Conservation (phyloP, 2,329 filamentous ascomycete genomes). For the Kalmusia sp. region DNA sequence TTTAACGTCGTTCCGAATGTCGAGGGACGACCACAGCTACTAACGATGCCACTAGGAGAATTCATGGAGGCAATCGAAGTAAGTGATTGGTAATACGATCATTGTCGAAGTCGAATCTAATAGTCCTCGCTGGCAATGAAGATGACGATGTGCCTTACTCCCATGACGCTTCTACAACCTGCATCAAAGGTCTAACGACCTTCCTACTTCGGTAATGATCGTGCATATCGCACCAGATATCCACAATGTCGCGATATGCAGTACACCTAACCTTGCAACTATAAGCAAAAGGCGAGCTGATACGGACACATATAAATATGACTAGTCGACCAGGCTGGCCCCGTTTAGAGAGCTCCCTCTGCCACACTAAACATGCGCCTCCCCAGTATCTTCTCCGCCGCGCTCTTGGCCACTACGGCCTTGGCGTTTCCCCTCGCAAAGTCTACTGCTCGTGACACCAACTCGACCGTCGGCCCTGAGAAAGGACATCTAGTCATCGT, state of each 20-base stretch:
- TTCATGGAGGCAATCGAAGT: no score
- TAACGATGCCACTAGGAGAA: no score
- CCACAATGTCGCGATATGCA: conserved; percentile 8
- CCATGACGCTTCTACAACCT: background rate
- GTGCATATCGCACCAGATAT: background rate
- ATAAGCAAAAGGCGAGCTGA: background rate
- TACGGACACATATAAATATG: background rate
- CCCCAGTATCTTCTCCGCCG: conserved; percentile 11
- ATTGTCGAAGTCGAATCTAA: no score
- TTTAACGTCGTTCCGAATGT: no score
- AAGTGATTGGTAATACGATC: no score
- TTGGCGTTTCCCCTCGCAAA: conserved; percentile 5
- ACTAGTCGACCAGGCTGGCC: background rate
- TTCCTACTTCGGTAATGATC: conserved; percentile 3
- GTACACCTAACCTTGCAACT: background rate
- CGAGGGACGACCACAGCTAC: no score
- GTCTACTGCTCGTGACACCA: conserved; percentile 12
- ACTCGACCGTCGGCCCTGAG: conserved; percentile 30
- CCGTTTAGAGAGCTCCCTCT: background rate
- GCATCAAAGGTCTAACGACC: background rate
- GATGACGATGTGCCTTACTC: background rate
- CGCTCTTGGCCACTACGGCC: conserved; percentile 11
- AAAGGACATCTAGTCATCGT: conserved; percentile 32
- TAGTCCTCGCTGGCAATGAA: no score
- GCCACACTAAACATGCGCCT: conserved; percentile 14